phyloP scores from a whole-genome alignment of 1,284 basidiomycete genomes.

The Microbotryum intermedium region DNA sequence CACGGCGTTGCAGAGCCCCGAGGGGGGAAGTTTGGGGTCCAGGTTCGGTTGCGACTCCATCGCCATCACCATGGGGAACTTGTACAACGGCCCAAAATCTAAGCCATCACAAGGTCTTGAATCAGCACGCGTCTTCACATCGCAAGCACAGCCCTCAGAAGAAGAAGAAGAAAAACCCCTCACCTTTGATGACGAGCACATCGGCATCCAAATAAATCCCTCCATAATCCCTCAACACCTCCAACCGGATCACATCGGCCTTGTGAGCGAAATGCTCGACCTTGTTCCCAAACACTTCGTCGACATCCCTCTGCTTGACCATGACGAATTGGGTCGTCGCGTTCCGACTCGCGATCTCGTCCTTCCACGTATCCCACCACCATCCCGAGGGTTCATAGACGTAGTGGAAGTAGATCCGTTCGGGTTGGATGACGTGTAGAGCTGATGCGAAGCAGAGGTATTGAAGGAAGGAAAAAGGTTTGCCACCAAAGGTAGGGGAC shows the following conservation, averaged over 20 bases:
- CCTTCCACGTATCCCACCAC: conserved; percentile 18
- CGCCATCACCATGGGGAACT: conserved; percentile 42
- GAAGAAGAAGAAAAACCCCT: conserved; percentile 5
- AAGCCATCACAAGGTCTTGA: not conserved
- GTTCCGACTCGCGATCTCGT: not conserved
- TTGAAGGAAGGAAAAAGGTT: conserved; percentile 30
- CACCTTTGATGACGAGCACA: conserved; percentile 20
- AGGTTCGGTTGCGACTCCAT: conserved; percentile 40
- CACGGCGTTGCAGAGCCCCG: conserved; percentile 45
- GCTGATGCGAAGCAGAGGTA: conserved; percentile 27
- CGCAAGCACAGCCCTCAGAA: conserved; percentile 26
- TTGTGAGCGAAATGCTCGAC: conserved; percentile 40
- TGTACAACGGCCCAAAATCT: conserved; percentile 27
- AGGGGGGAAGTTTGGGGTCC: conserved; percentile 33
- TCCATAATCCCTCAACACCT: conserved; percentile 41
- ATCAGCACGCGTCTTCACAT: conserved; percentile 34
- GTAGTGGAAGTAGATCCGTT: conserved; percentile 22
- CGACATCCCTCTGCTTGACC: conserved; percentile 23
- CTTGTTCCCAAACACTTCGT: conserved; percentile 31
- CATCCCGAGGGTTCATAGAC: conserved; percentile 17
- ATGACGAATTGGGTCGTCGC: conserved; percentile 9
- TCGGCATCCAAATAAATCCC: conserved; percentile 48
- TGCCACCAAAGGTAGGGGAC: conserved; percentile 22
- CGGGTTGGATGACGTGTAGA: conserved; percentile 12
- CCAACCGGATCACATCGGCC: conserved; percentile 41